Evolutionary conservation across 441 rosid genomes (phyloP), one percentile per base, ranked within the genome.

Genomic region (Adansonia gregorii): DNA sequence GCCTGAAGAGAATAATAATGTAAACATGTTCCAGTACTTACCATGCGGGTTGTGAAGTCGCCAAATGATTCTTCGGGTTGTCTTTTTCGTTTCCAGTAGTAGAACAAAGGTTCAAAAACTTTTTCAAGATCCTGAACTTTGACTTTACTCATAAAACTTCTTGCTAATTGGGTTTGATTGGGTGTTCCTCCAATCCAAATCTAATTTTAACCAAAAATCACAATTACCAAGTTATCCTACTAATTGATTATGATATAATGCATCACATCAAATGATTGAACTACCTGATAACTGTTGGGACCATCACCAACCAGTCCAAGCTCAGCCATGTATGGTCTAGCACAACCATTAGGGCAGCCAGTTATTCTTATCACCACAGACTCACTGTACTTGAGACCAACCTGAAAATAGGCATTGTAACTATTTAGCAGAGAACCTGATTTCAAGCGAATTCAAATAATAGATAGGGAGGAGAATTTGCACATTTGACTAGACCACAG

Each of bases 181-280:
- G 97, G 98, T 56, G 92, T 89, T 85, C 99, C 99, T 48, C 99
- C 99, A 14, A 94, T 93, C 99, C 99, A 96, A 76, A 96, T 89
- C 99, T 95, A 87, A 81, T 19, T 80, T 78, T 8, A 69, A 73
- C 55, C 72, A 27, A 51, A 5, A 61, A 72, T n/a, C 15, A 48
- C 20, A 3, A 76, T 49, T 22, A 51, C 46, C 9, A 51, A 11
- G 75, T 55, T 46, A 39, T 15, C 41, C 22, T 6, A 10, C 6
- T 17, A 59, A 67, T 20, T 68, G n/a, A 49, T 51, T 54, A 15
- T 0, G 3, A 72, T 17, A 43, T 48, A 64, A 27, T 17, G 8
- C n/a, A 68, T 15, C 55, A 49, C 3, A 55, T 7, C 43, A 41
- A 54, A 51, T 46, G 65, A 54, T 46, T 72, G 39, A 68, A 41